phyloP scores from a whole-genome alignment of 768 basidiomycete species.

The Brasilioporus rufonigricans region DNA sequence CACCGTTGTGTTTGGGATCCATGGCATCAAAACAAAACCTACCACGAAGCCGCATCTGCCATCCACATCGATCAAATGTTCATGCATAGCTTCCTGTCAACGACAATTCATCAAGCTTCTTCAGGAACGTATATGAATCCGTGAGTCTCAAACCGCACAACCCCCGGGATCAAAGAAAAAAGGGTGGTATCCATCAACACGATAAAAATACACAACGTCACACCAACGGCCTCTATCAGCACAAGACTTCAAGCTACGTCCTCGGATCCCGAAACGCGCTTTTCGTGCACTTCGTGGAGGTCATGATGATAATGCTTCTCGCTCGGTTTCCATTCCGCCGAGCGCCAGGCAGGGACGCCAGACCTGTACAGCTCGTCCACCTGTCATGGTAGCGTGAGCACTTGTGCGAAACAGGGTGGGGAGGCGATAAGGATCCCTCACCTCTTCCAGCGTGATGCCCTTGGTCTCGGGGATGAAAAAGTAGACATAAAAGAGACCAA shows the following conservation, averaged over 20 bases:
- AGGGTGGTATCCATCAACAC: neutral
- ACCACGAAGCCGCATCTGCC: neutral
- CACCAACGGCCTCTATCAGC: neutral
- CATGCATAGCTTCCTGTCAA: neutral
- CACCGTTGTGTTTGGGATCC: neutral
- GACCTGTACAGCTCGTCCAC: conserved; percentile 75
- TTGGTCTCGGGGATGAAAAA: conserved; percentile 80
- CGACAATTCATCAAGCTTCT: neutral
- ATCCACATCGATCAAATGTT: neutral
- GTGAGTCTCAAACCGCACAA: neutral
- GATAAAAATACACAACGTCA: neutral
- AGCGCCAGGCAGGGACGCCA: conserved; percentile 66
- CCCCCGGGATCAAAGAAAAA: neutral
- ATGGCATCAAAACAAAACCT: neutral
- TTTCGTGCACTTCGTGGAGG: conserved; percentile 18
- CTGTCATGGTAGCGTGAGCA: conserved; percentile 27
- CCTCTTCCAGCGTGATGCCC: conserved; percentile 69
- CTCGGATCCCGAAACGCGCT: conserved; percentile 22
- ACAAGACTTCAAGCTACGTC: conserved; percentile 5
- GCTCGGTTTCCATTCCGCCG: conserved; percentile 54
- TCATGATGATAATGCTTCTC: conserved; percentile 35
- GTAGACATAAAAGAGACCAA: conserved; percentile 72
- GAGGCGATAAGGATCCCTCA: neutral
- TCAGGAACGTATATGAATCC: neutral
- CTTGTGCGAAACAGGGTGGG: conserved; percentile 1